Evolutionary conservation across 2,329 filamentous ascomycete genomes (phyloP), one percentile per base, ranked within the genome.

Genomic region (Fusarium palustre): DNA sequence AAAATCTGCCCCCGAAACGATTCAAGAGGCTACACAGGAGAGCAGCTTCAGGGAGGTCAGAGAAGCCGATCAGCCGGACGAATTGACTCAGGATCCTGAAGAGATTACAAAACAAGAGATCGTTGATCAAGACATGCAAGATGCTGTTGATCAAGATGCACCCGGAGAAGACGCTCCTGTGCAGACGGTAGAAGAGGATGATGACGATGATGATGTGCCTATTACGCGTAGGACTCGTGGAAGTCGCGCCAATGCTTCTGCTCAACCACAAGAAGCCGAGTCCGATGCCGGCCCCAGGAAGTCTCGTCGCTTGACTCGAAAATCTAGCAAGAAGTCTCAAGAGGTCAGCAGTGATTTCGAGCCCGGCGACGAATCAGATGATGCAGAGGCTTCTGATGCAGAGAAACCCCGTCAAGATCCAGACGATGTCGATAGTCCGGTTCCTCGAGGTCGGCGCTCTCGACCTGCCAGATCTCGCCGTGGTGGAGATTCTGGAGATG

Each of bases 301-400:
- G 42, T 75, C 80, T 25, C 80, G 85, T 25, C 85, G 86, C 8
- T 76, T 87, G 46, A 87, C 80, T 15, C 83, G 81, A 55, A 83
- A 81, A 57, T 81, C 79, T 16, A 80, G 79, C 52, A 83, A 82
- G 42, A 81, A 82, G 66, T 83, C 82, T 9, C 82, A 86, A 58
- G 87, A 89, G 60, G 84, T 82, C 7, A 88, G 86, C 53, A 89
- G 87, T 70, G 87, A 89, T 68, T 89, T 89, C 70, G 87, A 89
- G 56, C 87, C 87, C 20, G 85, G 82, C 16, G 85, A 88, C 25
- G 87, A 88, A 55, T 88, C 86, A 0, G 87, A 84, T 7, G 87
- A 88, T 25, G 86, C 84, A 11, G 84, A 82, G 13, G 80, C 79
- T 30, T 85, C 83, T 2, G 82, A 72, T 7, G 81, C 79, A 15